A percentile compares a stretch with the other conserved stretches of the same genome.
Conservation (phyloP, 305 asterid species). For the Plantago coronopus region DNA sequence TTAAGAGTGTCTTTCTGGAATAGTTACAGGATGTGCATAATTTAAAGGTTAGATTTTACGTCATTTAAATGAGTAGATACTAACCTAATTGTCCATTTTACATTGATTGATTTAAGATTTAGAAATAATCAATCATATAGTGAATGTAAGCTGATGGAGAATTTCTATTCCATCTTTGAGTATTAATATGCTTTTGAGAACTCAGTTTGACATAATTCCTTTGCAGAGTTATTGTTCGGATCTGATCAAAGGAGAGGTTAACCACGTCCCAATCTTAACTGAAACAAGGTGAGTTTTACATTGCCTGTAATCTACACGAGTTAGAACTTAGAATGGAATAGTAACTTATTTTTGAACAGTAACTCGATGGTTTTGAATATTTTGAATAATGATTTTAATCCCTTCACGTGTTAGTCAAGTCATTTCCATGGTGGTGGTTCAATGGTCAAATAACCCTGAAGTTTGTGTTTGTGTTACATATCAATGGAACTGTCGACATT, state of each 20-base stretch:
- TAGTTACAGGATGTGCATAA: constrained; percentile 12
- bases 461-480: no score
- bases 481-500: no score
- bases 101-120: background rate
- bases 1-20: constrained; percentile 13
- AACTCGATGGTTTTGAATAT: no score
- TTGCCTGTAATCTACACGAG: background rate
- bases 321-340: background rate
- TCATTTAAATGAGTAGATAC: constrained; percentile 5
- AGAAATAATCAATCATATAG: constrained; percentile 2
- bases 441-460: no score
- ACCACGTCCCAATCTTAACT: constrained; percentile 46
- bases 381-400: no score
- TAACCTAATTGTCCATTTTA: background rate
- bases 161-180: constrained; percentile 8
- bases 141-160: background rate
- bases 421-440: no score
- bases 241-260: constrained; percentile 37
- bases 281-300: constrained; percentile 56
- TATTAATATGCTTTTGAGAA: constrained; percentile 17
- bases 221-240: constrained; percentile 42
- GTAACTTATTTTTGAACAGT: no score
- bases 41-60: background rate
- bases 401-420: no score
- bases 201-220: constrained; percentile 23